Percentiles rank a stretch among this genome's conserved stretches.
These are phyloP conservation scores for Pyrenophora seminiperda DNA, from an alignment of 2,329 filamentous ascomycete genomes.

Conservation along the genomic window DNA sequence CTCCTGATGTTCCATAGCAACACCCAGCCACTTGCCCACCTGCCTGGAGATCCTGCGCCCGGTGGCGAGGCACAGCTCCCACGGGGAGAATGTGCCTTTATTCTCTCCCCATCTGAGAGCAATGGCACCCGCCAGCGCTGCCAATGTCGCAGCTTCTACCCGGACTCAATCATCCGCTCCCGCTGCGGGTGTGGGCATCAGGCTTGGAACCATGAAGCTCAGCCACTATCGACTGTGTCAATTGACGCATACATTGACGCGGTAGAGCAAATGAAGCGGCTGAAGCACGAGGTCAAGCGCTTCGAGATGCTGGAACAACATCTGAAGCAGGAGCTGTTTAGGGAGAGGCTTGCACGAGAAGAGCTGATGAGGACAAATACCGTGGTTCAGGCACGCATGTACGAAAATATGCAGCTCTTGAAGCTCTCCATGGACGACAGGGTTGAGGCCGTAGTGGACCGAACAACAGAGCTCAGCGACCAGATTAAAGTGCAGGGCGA, in stretches of 20 bases:
- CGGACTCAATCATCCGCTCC: conserved; percentile 46
- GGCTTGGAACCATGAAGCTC: conserved; percentile 53
- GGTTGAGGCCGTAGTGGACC: conserved; percentile 49
- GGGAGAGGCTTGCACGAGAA: conserved; percentile 41
- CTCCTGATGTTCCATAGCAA: conserved; percentile 48
- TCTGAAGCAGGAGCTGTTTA: conserved; percentile 47
- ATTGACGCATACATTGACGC: conserved; percentile 45
- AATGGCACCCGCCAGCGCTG: conserved; percentile 47
- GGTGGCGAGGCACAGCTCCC: conserved; percentile 41
- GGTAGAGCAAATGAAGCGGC: conserved; percentile 45
- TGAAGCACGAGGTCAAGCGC: conserved; percentile 42
- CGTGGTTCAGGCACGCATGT: conserved; percentile 43
- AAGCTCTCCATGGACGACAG: conserved; percentile 49
- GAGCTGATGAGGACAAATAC: conserved; percentile 43
- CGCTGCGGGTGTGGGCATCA: conserved; percentile 55
- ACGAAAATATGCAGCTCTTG: conserved; percentile 46
- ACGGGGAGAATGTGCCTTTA: conserved; percentile 48
- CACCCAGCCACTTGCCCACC: conserved; percentile 35
- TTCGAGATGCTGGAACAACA: conserved; percentile 44
- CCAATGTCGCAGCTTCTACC: conserved; percentile 53
- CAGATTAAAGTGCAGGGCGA: conserved; percentile 46
- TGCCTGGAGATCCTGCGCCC: conserved; percentile 36
- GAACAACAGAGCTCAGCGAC: conserved; percentile 46
- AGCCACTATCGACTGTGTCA: conserved; percentile 42
- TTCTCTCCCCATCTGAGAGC: conserved; percentile 34